A percentile compares a stretch with the other conserved stretches of the same genome.
These are phyloP conservation scores for Aureobasidium sp. DNA, from an alignment of 2,329 filamentous ascomycete genomes.

Conservation along the genomic window DNA sequence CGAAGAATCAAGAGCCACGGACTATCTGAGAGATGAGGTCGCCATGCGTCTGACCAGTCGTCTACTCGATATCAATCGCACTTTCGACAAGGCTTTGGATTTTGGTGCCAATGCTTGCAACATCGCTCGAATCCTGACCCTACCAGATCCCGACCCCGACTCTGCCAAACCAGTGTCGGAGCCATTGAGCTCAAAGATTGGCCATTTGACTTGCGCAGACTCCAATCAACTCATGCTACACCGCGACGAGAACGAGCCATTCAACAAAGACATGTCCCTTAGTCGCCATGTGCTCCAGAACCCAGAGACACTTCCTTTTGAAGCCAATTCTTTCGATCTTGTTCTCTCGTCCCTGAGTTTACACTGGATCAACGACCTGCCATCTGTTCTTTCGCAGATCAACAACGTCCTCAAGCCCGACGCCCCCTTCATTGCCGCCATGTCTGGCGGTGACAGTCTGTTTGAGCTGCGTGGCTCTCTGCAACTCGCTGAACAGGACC, in stretches of 20 bases:
- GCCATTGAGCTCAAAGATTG: conserved; percentile 64
- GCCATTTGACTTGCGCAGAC: conserved; percentile 71
- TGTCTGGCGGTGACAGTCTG: conserved; percentile 91
- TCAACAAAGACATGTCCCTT: conserved; percentile 67
- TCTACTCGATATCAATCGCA: conserved; percentile 84
- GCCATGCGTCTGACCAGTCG: conserved; percentile 77
- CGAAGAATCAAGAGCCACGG: conserved; percentile 68
- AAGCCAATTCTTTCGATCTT: conserved; percentile 72
- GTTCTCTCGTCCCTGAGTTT: conserved; percentile 82
- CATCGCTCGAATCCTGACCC: conserved; percentile 71
- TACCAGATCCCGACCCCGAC: conserved; percentile 56
- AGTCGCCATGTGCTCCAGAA: conserved; percentile 67
- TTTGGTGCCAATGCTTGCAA: conserved; percentile 95
- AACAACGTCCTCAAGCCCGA: conserved; percentile 86
- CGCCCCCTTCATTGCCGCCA: conserved; percentile 84
- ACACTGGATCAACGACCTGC: conserved; percentile 97
- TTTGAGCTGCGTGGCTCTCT: conserved; percentile 90
- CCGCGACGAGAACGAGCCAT: conserved; percentile 67
- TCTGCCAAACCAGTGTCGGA: conserved; percentile 52
- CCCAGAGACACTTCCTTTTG: conserved; percentile 69
- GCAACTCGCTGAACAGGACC: conserved; percentile 85
- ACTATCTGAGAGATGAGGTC: conserved; percentile 92
- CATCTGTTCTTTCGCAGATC: conserved; percentile 73
- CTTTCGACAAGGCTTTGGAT: conserved; percentile 78
- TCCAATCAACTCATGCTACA: conserved; percentile 71